Conservation (phyloP, 2,329 filamentous ascomycete genomes). For the Cercospora janseana region DNA sequence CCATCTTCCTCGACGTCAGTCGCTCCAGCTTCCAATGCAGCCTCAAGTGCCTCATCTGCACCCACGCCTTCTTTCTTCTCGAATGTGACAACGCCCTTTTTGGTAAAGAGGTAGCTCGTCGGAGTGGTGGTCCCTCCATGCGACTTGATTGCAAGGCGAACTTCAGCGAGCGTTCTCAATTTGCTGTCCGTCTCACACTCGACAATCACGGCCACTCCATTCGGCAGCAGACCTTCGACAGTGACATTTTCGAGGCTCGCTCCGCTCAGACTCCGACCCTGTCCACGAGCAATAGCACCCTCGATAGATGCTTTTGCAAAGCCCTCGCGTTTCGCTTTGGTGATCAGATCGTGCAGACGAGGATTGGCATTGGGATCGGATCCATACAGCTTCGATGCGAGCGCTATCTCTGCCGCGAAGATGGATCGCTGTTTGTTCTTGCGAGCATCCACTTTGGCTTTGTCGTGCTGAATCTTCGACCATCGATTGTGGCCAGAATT, state of each 20-base stretch:
- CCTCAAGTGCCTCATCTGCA: constrained; percentile 73
- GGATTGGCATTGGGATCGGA: constrained; percentile 71
- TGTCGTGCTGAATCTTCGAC: constrained; percentile 95
- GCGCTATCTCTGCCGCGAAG: constrained; percentile 70
- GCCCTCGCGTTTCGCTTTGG: constrained; percentile 77
- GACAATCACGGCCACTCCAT: constrained; percentile 71
- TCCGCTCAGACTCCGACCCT: constrained; percentile 75
- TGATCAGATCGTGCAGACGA: constrained; percentile 69
- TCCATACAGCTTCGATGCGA: constrained; percentile 76
- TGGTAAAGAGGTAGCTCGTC: constrained; percentile 80
- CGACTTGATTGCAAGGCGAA: constrained; percentile 70
- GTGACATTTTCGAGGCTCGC: constrained; percentile 72
- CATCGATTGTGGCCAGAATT: constrained; percentile 81
- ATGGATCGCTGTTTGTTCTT: constrained; percentile 69
- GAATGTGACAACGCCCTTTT: constrained; percentile 72
- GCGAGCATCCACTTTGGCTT: constrained; percentile 77
- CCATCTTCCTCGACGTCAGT: constrained; percentile 68
- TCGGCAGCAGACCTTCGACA: constrained; percentile 77
- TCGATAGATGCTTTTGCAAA: constrained; percentile 85
- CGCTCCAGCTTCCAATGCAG: constrained; percentile 80
- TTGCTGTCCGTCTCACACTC: constrained; percentile 85
- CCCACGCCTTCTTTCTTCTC: constrained; percentile 56
- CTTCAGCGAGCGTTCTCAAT: constrained; percentile 67
- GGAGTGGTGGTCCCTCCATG: constrained; percentile 68
- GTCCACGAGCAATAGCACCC: constrained; percentile 79